Conservation (phyloP, 2,329 filamentous ascomycete species). For the Madurella fahalii region DNA sequence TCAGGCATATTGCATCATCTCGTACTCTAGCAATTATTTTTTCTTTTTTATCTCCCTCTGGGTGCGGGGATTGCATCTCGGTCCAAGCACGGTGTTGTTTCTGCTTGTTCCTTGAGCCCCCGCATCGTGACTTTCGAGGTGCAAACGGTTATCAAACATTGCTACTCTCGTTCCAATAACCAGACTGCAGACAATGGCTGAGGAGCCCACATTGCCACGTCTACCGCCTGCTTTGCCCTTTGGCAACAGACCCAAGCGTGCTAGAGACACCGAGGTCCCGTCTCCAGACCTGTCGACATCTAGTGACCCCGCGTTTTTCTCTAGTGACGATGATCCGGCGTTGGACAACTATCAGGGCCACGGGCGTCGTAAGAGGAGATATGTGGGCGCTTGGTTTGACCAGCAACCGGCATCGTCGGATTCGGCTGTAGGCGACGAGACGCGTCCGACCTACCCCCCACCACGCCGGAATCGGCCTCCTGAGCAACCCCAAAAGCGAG, state of each 20-base stretch:
- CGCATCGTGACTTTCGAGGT: background rate
- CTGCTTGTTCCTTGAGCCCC: background rate
- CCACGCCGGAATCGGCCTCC: constrained; percentile 17
- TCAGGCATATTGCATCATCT: background rate
- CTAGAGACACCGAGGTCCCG: constrained; percentile 28
- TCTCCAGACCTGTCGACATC: constrained; percentile 48
- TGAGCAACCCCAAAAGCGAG: constrained; percentile 39
- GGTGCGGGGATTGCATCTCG: background rate
- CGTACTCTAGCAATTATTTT: background rate
- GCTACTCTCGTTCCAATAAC: background rate
- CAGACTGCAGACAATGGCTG: background rate
- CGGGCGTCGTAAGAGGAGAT: constrained; percentile 54
- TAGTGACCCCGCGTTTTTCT: constrained; percentile 68
- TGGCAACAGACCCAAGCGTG: constrained; percentile 35
- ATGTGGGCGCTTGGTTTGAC: constrained; percentile 65
- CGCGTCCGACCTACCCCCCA: constrained; percentile 4
- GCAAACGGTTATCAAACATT: background rate
- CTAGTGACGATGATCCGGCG: constrained; percentile 66
- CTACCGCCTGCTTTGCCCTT: constrained; percentile 3
- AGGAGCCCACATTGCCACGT: constrained; percentile 10
- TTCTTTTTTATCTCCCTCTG: background rate
- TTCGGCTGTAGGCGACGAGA: constrained; percentile 40
- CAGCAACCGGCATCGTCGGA: constrained; percentile 53
- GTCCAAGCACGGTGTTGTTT: background rate
- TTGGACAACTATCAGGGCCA: constrained; percentile 58